These are phyloP conservation scores for Solanum hybrid DNA, from an alignment of 305 asterid genomes.

Conservation along the genomic window DNA sequence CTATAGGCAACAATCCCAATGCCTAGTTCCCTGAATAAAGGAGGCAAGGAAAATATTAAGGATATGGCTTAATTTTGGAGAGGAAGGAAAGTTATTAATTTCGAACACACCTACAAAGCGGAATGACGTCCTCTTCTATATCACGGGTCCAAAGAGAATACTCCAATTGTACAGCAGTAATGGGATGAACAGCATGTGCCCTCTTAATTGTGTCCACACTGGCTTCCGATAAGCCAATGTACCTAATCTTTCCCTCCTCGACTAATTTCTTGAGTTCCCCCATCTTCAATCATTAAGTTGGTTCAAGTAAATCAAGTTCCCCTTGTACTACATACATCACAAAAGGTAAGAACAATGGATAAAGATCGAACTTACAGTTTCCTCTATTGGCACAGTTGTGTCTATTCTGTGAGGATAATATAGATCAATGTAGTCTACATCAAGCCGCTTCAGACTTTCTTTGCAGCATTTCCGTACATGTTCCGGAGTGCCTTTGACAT, in stretches of 20 bases:
- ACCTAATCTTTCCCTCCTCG: constrained; percentile 44
- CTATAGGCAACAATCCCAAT: constrained; percentile 52
- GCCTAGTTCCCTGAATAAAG: constrained; percentile 32
- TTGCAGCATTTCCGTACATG: constrained; percentile 34
- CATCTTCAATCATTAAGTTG: constrained; percentile 17
- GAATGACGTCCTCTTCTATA: constrained; percentile 41
- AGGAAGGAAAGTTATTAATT: neutral
- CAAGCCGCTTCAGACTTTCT: constrained; percentile 45
- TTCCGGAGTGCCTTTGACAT: constrained; percentile 31
- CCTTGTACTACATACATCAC: neutral
- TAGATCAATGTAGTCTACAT: constrained; percentile 45
- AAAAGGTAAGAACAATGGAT: neutral
- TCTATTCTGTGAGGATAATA: constrained; percentile 42
- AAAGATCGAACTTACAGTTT: constrained; percentile 24
- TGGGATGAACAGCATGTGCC: constrained; percentile 49
- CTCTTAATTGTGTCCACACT: constrained; percentile 42
- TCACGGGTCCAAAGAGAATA: constrained; percentile 50
- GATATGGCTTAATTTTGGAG: neutral
- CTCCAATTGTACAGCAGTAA: constrained; percentile 46
- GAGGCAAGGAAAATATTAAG: neutral
- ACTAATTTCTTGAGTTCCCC: constrained; percentile 47
- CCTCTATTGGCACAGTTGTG: constrained; percentile 41
- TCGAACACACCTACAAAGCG: constrained; percentile 37
- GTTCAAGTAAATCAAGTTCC: neutral
- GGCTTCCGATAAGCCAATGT: constrained; percentile 54